phyloP scores from a whole-genome alignment of 2,329 filamentous ascomycete species.

The Colletotrichum limetticola region DNA sequence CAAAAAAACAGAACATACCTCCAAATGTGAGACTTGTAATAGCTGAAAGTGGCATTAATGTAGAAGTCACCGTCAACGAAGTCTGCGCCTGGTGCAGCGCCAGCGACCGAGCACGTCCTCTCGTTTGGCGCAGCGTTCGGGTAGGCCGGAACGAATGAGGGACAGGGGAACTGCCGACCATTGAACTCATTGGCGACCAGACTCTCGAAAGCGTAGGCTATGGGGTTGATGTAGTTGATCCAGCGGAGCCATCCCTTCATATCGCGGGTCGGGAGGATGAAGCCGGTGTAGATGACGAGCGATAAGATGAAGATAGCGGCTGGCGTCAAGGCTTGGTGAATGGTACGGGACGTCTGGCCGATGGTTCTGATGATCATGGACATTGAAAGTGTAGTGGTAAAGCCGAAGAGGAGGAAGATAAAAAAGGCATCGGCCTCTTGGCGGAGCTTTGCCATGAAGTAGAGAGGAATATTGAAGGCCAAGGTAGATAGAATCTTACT shows the following conservation, averaged over 20 bases:
- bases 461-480: slow-evolving; percentile 70
- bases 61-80: slow-evolving; percentile 57
- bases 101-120: slow-evolving; percentile 55
- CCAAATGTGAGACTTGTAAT: slow-evolving; percentile 58
- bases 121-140: slow-evolving; percentile 35
- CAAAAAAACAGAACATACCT: slow-evolving; percentile 31
- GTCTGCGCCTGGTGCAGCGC: slow-evolving; percentile 53
- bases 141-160: slow-evolving; percentile 38
- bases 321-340: slow-evolving; percentile 63
- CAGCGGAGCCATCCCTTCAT: slow-evolving; percentile 58
- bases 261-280: slow-evolving; percentile 53
- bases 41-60: slow-evolving; percentile 54
- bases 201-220: slow-evolving; percentile 71
- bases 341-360: slow-evolving; percentile 58
- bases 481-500: slow-evolving; percentile 58
- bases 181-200: slow-evolving; percentile 74
- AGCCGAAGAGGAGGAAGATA: slow-evolving; percentile 62
- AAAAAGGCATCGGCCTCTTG: slow-evolving; percentile 65
- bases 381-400: slow-evolving; percentile 60
- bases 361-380: slow-evolving; percentile 62
- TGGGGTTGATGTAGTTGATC: slow-evolving; percentile 66
- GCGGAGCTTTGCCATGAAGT: slow-evolving; percentile 73
- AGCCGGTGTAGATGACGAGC: slow-evolving; percentile 66
- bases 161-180: slow-evolving; percentile 54
- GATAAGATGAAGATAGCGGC: slow-evolving; percentile 62